A percentile compares a stretch with the other conserved stretches of the same genome.
Evolutionary conservation across 495 filamentous ascomycete genomes (phyloP).

Genomic region (Penicillium daleae): DNA sequence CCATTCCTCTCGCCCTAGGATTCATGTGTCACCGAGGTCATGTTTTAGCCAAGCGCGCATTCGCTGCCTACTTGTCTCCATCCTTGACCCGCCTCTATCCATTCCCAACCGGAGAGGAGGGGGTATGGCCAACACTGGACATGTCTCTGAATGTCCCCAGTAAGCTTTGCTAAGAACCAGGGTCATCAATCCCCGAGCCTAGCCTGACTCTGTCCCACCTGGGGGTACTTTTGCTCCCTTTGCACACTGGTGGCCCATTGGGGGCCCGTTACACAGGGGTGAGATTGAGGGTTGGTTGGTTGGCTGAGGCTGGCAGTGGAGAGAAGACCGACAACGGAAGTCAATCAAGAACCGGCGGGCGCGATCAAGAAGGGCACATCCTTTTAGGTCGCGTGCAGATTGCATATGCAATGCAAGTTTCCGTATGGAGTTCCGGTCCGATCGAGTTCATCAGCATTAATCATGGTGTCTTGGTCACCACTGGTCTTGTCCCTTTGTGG

Average conservation of each 20-base stretch:
- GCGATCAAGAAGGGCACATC: slow-evolving; percentile 10
- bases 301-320: slow-evolving; percentile 4
- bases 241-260: not conserved
- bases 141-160: not conserved
- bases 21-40: slow-evolving; percentile 27
- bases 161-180: slow-evolving; percentile 3
- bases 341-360: slow-evolving; percentile 10
- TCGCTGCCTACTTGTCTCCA: not conserved
- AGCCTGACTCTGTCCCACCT: slow-evolving; percentile 7
- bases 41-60: slow-evolving; percentile 6
- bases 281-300: not conserved
- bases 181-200: slow-evolving; percentile 22
- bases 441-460: slow-evolving; percentile 22
- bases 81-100: slow-evolving; percentile 15
- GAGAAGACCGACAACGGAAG: slow-evolving; percentile 1
- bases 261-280: not conserved
- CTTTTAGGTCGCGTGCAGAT: slow-evolving; percentile 29
- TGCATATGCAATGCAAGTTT: slow-evolving; percentile 33
- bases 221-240: slow-evolving; percentile 18
- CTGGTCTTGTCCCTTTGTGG: not conserved
- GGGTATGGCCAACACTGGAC: not conserved
- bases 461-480: not conserved
- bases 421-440: slow-evolving; percentile 28
- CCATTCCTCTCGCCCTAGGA: not conserved
- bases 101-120: slow-evolving; percentile 18